Evolutionary conservation across 2,329 filamentous ascomycete genomes (phyloP), one percentile per base, ranked within the genome.

Genomic region (Bipolaris sorokiniana): DNA sequence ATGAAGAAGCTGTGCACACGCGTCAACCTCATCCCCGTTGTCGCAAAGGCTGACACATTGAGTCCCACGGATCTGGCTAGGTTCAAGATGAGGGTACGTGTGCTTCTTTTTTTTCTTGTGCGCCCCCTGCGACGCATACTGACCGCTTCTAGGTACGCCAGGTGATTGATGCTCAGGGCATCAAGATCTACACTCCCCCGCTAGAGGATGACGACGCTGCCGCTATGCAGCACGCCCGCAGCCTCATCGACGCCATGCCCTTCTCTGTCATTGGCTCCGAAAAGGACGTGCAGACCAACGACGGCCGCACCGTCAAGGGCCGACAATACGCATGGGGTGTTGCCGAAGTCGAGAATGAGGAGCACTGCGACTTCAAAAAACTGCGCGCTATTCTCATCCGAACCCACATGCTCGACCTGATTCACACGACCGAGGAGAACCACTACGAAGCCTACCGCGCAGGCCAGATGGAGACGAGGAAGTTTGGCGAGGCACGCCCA

Each of bases 311-410:
- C 66, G 93, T 98, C 78, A 99, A 99, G 87, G 95, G 95, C 67
- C 92, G 95, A 64, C 96, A 99, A 81, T 99, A 99, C 82, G 92
- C 92, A 54, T 99, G 95, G 95, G 95, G 95, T 85, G 95, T 99
- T 72, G 95, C 95, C 61, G 95, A 99, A 81, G 95, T 99, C 50
- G 95, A 99, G 86, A 99, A 99, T 77, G 95, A 99, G 82, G 95
- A 99, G 77, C 95, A 99, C 86, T 99, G 95, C 82, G 95, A 99
- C 81, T 99, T 99, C 86, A 99, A 99, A 90, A 99, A 99, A 86
- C 90, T 99, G 64, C 93, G 95, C 73, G 97, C 94, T 47, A 98
- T 99, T 74, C 86, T 99, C 68, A 98, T 99, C 83, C 92, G 95
- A 79, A 97, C 94, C 48, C 95, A 99, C 84, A 99, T 99, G 95